Conservation (phyloP, 2,329 filamentous ascomycete species). For the Cladobotryum protrusum region DNA sequence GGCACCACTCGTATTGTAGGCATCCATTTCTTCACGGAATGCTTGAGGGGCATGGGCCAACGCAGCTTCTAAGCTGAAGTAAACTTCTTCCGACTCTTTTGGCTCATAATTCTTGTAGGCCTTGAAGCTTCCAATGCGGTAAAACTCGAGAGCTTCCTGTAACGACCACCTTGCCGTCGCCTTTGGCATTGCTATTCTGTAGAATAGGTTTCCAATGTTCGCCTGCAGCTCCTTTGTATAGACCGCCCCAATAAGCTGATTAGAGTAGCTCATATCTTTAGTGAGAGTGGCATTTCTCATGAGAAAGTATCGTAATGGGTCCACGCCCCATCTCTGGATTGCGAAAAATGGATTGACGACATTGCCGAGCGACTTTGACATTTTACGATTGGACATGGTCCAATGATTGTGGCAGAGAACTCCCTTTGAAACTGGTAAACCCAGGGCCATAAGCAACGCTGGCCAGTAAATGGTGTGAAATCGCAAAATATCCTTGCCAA, state of each 20-base stretch:
- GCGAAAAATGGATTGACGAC: conserved; percentile 93
- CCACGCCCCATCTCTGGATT: conserved; percentile 79
- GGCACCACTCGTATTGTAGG: conserved; percentile 58
- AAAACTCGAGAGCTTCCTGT: conserved; percentile 44
- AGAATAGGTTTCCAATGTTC: conserved; percentile 74
- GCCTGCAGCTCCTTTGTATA: conserved; percentile 76
- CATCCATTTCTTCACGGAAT: conserved; percentile 52
- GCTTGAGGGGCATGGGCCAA: conserved; percentile 15
- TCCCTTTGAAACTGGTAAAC: conserved; percentile 68
- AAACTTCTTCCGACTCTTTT: conserved; percentile 1
- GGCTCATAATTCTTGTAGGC: not conserved
- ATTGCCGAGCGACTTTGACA: conserved; percentile 94
- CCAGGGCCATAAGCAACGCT: conserved; percentile 84
- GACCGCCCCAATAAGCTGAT: conserved; percentile 62
- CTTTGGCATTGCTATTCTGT: conserved; percentile 62
- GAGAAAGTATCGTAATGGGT: conserved; percentile 85
- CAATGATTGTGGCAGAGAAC: conserved; percentile 91
- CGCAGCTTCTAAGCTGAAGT: conserved; percentile 22
- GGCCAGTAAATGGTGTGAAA: conserved; percentile 99
- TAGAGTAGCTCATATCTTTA: conserved; percentile 80
- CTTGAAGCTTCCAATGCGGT: conserved; percentile 21
- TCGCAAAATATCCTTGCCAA: conserved; percentile 93
- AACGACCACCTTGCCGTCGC: conserved; percentile 54
- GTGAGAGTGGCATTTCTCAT: conserved; percentile 70
- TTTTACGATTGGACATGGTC: conserved; percentile 87